Conservation (phyloP, 116 monocot species). For the Phalaenopsis hybrid region DNA sequence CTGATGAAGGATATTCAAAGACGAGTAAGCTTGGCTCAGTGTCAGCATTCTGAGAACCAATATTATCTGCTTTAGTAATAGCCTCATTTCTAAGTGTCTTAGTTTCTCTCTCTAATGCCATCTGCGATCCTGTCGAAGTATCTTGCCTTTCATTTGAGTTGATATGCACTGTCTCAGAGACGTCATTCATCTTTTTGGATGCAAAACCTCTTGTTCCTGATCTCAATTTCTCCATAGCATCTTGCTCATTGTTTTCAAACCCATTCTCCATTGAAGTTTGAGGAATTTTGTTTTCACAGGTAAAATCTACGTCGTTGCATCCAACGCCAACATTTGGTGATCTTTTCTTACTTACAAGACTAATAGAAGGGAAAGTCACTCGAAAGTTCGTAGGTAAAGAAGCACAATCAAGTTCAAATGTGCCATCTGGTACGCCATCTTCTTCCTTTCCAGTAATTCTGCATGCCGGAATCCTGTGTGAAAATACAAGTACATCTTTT, state of each 20-base stretch:
- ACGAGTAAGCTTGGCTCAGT: neutral
- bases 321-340: neutral
- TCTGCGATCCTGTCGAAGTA: neutral
- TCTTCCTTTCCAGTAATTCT: conserved; percentile 54
- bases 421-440: conserved; percentile 50
- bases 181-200: neutral
- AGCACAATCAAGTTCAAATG: conserved; percentile 69
- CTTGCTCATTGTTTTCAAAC: neutral
- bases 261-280: neutral
- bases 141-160: neutral
- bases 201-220: neutral
- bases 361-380: conserved; percentile 31
- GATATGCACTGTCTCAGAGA: neutral
- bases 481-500: conserved; percentile 57
- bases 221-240: neutral
- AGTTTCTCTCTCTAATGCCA: neutral
- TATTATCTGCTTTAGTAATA: neutral
- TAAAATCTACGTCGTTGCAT: neutral
- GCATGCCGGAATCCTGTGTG: conserved; percentile 60
- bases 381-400: conserved; percentile 49
- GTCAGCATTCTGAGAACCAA: neutral
- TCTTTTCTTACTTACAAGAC: conserved; percentile 15
- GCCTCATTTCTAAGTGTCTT: neutral
- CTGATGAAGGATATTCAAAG: conserved; percentile 36
- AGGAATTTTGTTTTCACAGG: neutral